Conservation (phyloP, 1,139 yeast genomes). For the Saccharomyces uvarum region DNA sequence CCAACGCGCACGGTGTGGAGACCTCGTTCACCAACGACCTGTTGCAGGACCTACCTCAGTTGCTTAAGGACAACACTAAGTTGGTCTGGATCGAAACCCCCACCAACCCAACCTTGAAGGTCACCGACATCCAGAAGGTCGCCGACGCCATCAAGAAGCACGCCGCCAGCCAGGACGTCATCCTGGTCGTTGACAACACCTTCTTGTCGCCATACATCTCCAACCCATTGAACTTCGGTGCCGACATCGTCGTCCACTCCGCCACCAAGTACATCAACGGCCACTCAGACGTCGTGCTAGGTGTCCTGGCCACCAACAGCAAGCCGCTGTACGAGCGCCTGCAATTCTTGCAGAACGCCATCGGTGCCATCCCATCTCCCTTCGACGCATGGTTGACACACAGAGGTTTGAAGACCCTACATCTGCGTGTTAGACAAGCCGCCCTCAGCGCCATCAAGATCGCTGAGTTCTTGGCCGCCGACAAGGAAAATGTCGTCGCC, state of each 20-base stretch:
- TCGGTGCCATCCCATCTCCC: constrained; percentile 85
- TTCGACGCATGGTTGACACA: constrained; percentile 91
- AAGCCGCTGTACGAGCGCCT: constrained; percentile 54
- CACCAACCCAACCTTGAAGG: constrained; percentile 75
- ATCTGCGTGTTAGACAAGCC: constrained; percentile 69
- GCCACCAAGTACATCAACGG: constrained; percentile 90
- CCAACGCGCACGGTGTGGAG: constrained; percentile 68
- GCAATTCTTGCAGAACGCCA: constrained; percentile 78
- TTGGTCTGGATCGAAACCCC: constrained; percentile 89
- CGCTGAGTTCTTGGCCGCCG: constrained; percentile 57
- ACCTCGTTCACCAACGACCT: constrained; percentile 63
- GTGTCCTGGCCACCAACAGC: constrained; percentile 67
- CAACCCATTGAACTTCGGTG: constrained; percentile 77
- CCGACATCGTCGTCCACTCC: constrained; percentile 80
- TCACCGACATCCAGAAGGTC: constrained; percentile 63
- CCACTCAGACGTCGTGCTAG: constrained; percentile 87
- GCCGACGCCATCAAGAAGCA: constrained; percentile 42
- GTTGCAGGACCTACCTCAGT: constrained; percentile 48
- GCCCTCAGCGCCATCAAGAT: constrained; percentile 58
- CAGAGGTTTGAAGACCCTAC: constrained; percentile 84
- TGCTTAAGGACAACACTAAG: constrained; percentile 55
- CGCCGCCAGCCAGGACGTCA: constrained; percentile 39
- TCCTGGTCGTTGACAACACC: constrained; percentile 84
- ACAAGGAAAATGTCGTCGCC: constrained; percentile 40
- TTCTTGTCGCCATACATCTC: constrained; percentile 89